Evolutionary conservation across 805 yeast species (phyloP), one percentile per base, ranked within the genome.

Genomic region (Clavispora fructus): DNA sequence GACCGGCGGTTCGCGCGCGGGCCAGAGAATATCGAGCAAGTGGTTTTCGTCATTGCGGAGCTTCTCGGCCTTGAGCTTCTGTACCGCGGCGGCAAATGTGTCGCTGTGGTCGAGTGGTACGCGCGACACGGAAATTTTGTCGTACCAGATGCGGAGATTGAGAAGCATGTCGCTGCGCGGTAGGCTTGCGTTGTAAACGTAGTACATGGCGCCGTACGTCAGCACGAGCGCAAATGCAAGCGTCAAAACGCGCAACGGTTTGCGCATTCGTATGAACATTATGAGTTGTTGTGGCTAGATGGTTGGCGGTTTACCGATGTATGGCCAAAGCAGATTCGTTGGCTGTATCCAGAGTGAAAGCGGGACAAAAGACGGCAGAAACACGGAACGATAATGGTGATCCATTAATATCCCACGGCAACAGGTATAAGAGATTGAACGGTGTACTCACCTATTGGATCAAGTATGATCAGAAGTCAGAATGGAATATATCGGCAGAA

Each of bases 1-100:
- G 5, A 50, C 47, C 12, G 44, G 48, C 9, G 45, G 43, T 32
- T 28, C 41, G 33, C 47, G 42, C 9, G 43, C 44, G n/a, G 48
- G 49, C 27, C 41, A 35, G 31, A 49, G 43, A 16, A 46, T 44
- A 27, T 35, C 38, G n/a, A 51, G 44, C 25, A 28, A 33, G 28
- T 23, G 16, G 7, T 43, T 25, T 13, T 43, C 19, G 35, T 19
- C 39, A 29, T 33, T 43, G 16, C 33, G 27, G 23, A 51, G 33
- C 27, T 49, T 49, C 19, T 51, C 46, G 10, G 4, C 26, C n/a
- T 33, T 27, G 11, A 45, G 30, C 7, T 25, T 25, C 10, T 40
- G 19, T 25, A 46, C 14, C 17, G 43, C 28, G 6, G 26, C 9
- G 16, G 37, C 32, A 23, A 48, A 50, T 7, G 26, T 19, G 9